Conservation (phyloP, 176 grass and related monocot genomes). For the Aechmea fasciata region DNA sequence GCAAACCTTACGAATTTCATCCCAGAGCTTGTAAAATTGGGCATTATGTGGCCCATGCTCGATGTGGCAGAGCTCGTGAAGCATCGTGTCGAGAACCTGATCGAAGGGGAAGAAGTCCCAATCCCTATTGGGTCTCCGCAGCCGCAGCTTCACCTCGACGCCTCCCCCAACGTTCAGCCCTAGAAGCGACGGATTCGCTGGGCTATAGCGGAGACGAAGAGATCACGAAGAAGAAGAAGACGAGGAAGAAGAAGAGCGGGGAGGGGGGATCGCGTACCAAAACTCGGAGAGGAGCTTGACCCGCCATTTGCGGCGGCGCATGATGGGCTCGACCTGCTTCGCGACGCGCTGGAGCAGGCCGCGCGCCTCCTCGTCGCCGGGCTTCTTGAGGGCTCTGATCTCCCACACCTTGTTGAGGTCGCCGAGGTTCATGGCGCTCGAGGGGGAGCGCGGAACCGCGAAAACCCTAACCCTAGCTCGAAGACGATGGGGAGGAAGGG, state of each 20-base stretch:
- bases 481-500: neutral
- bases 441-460: neutral
- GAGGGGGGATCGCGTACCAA: conserved; percentile 35
- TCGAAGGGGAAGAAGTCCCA: conserved; percentile 80
- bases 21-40: conserved; percentile 95
- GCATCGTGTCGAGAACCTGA: conserved; percentile 92
- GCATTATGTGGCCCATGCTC: conserved; percentile 60
- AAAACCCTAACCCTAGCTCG: neutral
- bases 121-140: conserved; percentile 54
- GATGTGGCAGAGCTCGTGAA: conserved; percentile 86
- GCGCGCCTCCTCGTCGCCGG: conserved; percentile 53
- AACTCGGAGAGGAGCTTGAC: conserved; percentile 92
- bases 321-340: conserved; percentile 89
- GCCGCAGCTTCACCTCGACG: conserved; percentile 80
- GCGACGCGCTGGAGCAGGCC: conserved; percentile 68
- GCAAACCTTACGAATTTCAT: conserved; percentile 78
- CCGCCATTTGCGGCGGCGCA: conserved; percentile 90
- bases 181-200: conserved; percentile 64
- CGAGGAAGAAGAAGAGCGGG: neutral
- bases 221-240: neutral
- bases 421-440: conserved; percentile 36
- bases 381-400: conserved; percentile 50
- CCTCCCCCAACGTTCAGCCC: conserved; percentile 64
- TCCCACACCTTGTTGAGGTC: conserved; percentile 96
- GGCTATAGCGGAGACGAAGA: conserved; percentile 28